Evolutionary conservation across 2,329 filamentous ascomycete genomes (phyloP).

Genomic region (Diatrype stigma): DNA sequence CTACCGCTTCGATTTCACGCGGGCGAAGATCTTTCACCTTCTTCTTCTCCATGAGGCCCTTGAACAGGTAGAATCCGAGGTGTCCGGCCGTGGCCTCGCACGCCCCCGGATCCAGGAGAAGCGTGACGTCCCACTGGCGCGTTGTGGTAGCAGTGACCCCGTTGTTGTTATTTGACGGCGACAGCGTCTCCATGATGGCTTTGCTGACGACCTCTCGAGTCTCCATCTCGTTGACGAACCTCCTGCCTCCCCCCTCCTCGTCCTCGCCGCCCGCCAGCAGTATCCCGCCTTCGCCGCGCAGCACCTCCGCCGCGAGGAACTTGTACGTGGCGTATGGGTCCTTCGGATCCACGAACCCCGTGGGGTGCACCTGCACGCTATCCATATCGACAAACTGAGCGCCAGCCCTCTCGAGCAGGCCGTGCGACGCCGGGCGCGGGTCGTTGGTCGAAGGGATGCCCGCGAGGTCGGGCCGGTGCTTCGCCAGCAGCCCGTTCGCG

Average conservation of each 20-base stretch:
- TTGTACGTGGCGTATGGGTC: constrained; percentile 45
- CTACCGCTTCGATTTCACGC: constrained; percentile 37
- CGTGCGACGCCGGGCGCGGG: constrained; percentile 49
- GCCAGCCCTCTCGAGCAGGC: constrained; percentile 34
- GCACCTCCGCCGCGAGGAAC: constrained; percentile 59
- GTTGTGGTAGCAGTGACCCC: too few species aligned
- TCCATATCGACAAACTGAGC: constrained; percentile 48
- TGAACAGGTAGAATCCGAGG: constrained; percentile 60
- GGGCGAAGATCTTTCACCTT: constrained; percentile 47
- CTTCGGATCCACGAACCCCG: constrained; percentile 56
- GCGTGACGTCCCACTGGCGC: constrained; percentile 55
- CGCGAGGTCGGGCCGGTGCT: constrained; percentile 54
- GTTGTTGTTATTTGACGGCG: constrained; percentile 20
- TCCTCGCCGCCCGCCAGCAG: constrained; percentile 40
- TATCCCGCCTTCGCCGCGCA: constrained; percentile 60
- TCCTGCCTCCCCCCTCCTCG: too few species aligned
- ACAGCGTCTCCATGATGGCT: constrained; percentile 41
- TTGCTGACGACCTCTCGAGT: constrained; percentile 53
- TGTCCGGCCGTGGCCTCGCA: constrained; percentile 49
- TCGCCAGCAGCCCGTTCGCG: constrained; percentile 49
- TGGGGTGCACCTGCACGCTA: constrained; percentile 61
- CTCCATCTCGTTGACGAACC: constrained; percentile 62
- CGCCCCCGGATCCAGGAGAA: constrained; percentile 57
- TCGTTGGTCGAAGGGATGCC: constrained; percentile 62
- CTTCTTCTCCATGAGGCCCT: constrained; percentile 54